A percentile compares a stretch with the other conserved stretches of the same genome.
Evolutionary conservation across 208 protist genomes (phyloP).

Genomic region (Endotrypanum monterogeii): DNA sequence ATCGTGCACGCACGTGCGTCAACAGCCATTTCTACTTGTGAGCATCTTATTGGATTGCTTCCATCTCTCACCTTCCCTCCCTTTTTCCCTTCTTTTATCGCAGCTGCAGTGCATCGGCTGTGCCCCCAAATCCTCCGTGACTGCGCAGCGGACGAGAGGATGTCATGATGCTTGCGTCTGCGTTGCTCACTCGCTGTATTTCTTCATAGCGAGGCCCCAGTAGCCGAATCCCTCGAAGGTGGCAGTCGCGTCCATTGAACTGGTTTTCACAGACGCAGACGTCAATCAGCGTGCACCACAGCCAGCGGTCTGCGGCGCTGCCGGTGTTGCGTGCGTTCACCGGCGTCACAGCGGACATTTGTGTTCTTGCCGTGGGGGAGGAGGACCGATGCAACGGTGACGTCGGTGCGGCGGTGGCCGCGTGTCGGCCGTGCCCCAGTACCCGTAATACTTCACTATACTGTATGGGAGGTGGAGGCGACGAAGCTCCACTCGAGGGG

Average conservation of each 20-base stretch:
- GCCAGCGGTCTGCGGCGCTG: constrained; percentile 31
- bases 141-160: neutral
- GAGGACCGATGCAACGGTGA: neutral
- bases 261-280: constrained; percentile 75
- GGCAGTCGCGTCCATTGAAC: constrained; percentile 82
- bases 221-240: constrained; percentile 74
- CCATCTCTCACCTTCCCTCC: neutral
- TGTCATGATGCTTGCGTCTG: neutral
- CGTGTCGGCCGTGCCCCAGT: constrained; percentile 2
- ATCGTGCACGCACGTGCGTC: neutral
- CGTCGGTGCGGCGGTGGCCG: neutral
- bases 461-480: neutral
- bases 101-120: constrained; percentile 5
- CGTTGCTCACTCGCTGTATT: constrained; percentile 11
- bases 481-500: neutral
- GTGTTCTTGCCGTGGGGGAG: neutral
- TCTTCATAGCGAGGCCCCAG: constrained; percentile 48
- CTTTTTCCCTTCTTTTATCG: neutral
- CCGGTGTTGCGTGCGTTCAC: neutral
- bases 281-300: constrained; percentile 71
- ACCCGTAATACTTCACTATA: constrained; percentile 14
- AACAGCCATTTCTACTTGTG: neutral
- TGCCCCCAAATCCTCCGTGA: neutral
- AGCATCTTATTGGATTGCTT: neutral
- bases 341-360: neutral